Evolutionary conservation across 208 protist species (phyloP), one percentile per base, ranked within the genome.

Genomic region (Leishmania major): DNA sequence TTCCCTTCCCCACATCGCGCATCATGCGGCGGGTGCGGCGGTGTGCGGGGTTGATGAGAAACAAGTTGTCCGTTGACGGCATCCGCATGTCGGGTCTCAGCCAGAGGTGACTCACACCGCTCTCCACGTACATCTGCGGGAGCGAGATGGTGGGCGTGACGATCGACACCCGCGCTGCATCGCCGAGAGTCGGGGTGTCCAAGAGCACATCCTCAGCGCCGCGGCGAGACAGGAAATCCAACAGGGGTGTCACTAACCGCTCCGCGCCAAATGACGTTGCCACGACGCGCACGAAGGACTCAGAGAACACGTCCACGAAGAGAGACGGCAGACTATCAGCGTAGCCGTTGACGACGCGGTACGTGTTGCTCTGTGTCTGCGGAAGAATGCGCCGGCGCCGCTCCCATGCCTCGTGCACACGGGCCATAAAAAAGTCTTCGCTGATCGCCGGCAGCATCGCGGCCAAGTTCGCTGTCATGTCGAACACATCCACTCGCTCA

Each of bases 271-370:
- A 37, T 0, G 92, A 95, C 17, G 92, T 94, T 37, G 93, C 93
- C 28, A 96, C 81, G n/a, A 98, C 77, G 31, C 93, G 87, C 17
- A 91, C 88, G 82, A 95, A 96, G 69, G 87, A 91, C 55, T 89
- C 88, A 13, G 93, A 96, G 82, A 94, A 98, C 40, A 92, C 81
- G 80, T 98, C 95, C 3, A 98, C 88, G 72, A 93, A 96, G 51
- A 98, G 86, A 1, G 90, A 87, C 3, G 95, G 95, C 47, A 98
- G 59, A 11, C 93, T 87, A 81, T 98, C 95, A 10, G 85, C 91
- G 75, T 88, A 86, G 17, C 95, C 95, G 78, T 98, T 94, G 55
- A 91, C 75, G 8, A 95, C 80, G 49, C 95, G 92, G 70, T 96
- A 98, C 53, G 93, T 89, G 78, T 95, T 96, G 67, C 83, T 94